Conservation (phyloP, 1,284 basidiomycete species). For the Fomitopsis betulina region DNA sequence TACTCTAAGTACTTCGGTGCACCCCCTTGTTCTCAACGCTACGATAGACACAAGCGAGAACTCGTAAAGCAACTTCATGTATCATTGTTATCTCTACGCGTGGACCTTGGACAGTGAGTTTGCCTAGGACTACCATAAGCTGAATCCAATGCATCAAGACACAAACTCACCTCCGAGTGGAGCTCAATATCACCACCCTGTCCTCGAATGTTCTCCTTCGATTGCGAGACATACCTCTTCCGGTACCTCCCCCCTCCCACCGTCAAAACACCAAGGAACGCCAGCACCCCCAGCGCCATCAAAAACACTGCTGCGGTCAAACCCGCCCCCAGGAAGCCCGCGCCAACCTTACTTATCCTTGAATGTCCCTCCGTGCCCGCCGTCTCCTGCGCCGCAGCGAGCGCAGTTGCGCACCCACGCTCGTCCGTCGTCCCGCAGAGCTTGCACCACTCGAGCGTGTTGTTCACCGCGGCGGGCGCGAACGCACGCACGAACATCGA, state of each 20-base stretch:
- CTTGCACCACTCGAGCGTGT: conserved; percentile 54
- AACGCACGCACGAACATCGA: conserved; percentile 51
- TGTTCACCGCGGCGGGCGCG: conserved; percentile 47
- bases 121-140: not conserved
- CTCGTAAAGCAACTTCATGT: too few relatives aligned
- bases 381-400: conserved; percentile 30
- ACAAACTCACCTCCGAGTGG: conserved; percentile 6
- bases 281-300: conserved; percentile 37
- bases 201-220: not conserved
- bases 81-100: not conserved
- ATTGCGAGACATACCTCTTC: not conserved
- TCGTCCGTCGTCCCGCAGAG: conserved; percentile 50
- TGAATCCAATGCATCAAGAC: not conserved
- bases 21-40: too few relatives aligned
- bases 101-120: not conserved
- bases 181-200: conserved; percentile 1
- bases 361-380: conserved; percentile 28
- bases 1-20: too few relatives aligned
- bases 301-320: conserved; percentile 44
- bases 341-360: conserved; percentile 48
- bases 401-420: conserved; percentile 51
- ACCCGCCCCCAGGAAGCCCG: conserved; percentile 64
- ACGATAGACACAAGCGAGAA: too few relatives aligned
- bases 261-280: conserved; percentile 41
- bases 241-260: conserved; percentile 24